Conservation (phyloP, 1,284 basidiomycete genomes). For the Flammula alnicola region DNA sequence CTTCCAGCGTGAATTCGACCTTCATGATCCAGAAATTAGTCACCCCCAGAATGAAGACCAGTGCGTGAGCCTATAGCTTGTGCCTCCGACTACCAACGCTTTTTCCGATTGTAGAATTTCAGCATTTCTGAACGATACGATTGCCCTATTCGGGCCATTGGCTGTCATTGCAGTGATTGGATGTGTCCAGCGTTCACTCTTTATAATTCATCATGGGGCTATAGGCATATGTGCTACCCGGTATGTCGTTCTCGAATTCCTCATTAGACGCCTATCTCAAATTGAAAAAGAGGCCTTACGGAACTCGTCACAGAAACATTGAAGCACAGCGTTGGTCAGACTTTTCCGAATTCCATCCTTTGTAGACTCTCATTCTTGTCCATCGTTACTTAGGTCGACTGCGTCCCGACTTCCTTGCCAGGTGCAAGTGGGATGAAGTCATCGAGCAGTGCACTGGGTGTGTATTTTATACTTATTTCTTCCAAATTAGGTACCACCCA, state of each 20-base stretch:
- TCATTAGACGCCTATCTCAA: not conserved
- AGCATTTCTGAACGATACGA: conserved; percentile 48
- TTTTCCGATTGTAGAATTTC: conserved; percentile 42
- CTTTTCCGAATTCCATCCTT: not conserved
- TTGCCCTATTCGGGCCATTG: conserved; percentile 53
- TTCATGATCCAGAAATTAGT: conserved; percentile 55
- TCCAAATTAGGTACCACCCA: not conserved
- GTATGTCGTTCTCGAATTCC: conserved; percentile 40
- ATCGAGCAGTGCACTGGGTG: conserved; percentile 61
- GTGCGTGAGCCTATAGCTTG: conserved; percentile 41
- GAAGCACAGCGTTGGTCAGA: conserved; percentile 63
- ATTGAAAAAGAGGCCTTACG: conserved; percentile 45
- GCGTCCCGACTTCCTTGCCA: conserved; percentile 69
- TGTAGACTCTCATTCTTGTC: conserved; percentile 1
- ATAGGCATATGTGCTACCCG: conserved; percentile 53
- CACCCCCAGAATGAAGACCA: conserved; percentile 55
- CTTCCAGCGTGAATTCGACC: conserved; percentile 57
- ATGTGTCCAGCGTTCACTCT: conserved; percentile 45
- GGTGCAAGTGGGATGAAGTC: conserved; percentile 63
- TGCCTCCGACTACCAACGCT: no score
- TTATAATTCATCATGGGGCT: conserved; percentile 60
- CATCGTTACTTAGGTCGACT: conserved; percentile 53
- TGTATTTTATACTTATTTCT: conserved; percentile 2
- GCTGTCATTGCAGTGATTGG: conserved; percentile 42
- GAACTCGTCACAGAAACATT: conserved; percentile 55